phyloP scores from a whole-genome alignment of 371 early-diverging fungal species.

The Actinomortierella ambigua region DNA sequence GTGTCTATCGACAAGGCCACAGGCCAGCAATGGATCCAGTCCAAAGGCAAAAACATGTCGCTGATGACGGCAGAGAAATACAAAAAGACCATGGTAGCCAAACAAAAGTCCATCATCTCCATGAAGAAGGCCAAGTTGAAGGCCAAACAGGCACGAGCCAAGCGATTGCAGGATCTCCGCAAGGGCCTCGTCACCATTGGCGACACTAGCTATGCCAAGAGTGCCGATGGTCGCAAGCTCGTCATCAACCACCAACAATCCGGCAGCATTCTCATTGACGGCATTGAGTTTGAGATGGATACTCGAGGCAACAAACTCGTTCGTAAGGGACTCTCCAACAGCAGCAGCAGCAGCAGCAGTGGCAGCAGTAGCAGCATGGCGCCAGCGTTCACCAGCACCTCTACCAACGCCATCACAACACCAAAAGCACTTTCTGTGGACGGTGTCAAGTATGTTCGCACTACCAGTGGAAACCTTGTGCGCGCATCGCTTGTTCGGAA shows the following conservation, averaged over 20 bases:
- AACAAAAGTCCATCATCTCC: constrained; percentile 31
- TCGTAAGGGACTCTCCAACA: constrained; percentile 13
- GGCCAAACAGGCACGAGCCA: constrained; percentile 22
- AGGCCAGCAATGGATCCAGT: constrained; percentile 38
- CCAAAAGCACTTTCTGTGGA: constrained; percentile 46
- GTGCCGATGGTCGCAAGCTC: constrained; percentile 32
- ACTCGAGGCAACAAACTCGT: constrained; percentile 46
- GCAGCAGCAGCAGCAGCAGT: constrained; percentile 2
- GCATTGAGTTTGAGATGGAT: constrained; percentile 38
- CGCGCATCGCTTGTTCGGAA: constrained; percentile 33
- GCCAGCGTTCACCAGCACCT: background rate
- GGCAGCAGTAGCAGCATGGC: background rate
- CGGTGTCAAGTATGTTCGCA: constrained; percentile 48
- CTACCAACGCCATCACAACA: constrained; percentile 11
- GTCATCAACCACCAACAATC: constrained; percentile 21
- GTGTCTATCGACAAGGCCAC: constrained; percentile 1
- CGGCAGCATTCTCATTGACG: constrained; percentile 43
- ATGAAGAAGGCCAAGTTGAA: constrained; percentile 26
- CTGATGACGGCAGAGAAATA: constrained; percentile 33
- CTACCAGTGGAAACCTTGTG: constrained; percentile 51
- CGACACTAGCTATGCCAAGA: constrained; percentile 28
- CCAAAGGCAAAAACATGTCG: constrained; percentile 43
- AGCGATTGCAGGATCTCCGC: constrained; percentile 17
- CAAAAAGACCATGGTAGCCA: constrained; percentile 43
- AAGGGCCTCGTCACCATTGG: constrained; percentile 33